Conservation (phyloP, 108 stramenopile genomes). For the Cyclotella distinguenda region DNA sequence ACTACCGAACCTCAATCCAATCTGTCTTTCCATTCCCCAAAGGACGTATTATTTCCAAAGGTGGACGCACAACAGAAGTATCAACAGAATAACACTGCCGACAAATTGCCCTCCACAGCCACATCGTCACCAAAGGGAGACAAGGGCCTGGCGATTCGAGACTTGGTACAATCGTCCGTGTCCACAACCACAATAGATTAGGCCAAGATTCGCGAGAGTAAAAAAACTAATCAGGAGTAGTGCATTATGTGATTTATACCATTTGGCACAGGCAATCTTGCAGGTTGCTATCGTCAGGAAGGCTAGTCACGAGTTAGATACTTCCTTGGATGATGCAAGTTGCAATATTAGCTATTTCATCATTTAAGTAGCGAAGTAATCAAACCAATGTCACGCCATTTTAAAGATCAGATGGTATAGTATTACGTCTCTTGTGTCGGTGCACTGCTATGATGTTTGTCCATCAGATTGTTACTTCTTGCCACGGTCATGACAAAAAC, state of each 20-base stretch:
- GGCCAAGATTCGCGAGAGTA: neutral
- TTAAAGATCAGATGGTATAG: too few relatives aligned
- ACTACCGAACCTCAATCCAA: neutral
- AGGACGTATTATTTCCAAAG: conserved; percentile 36
- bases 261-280: neutral
- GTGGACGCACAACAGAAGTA: conserved; percentile 20
- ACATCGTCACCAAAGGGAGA: conserved; percentile 3
- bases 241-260: neutral
- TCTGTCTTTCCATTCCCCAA: neutral
- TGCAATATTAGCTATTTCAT: too few relatives aligned
- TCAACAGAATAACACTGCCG: conserved; percentile 1
- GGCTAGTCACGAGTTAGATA: too few relatives aligned
- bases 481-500: too few relatives aligned
- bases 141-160: conserved; percentile 8
- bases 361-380: too few relatives aligned
- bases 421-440: too few relatives aligned
- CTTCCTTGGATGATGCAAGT: too few relatives aligned
- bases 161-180: conserved; percentile 5
- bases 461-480: too few relatives aligned
- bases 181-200: conserved; percentile 2
- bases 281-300: conserved; percentile 4
- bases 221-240: neutral
- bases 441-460: too few relatives aligned
- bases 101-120: neutral
- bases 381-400: too few relatives aligned